Evolutionary conservation across 2,329 filamentous ascomycete species (phyloP).

Genomic region (Colletotrichum noveboracense): DNA sequence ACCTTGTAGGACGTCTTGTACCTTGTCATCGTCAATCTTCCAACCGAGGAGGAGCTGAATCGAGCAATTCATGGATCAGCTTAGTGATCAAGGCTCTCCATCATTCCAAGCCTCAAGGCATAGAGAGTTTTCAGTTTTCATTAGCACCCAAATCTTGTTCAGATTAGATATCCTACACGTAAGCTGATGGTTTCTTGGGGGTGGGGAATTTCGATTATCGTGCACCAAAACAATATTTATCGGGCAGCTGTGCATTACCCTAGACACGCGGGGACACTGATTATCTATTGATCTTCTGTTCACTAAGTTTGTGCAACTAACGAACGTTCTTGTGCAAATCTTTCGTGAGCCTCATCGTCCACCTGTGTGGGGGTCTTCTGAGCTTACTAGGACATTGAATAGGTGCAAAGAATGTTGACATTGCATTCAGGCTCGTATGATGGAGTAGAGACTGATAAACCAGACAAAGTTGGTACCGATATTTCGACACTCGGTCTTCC

Average conservation of each 20-base stretch:
- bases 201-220: no score
- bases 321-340: no score
- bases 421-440: rapidly evolving
- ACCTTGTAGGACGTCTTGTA: not conserved
- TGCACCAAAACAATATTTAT: no score
- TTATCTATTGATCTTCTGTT: no score
- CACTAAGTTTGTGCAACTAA: no score
- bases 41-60: not conserved
- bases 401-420: not conserved
- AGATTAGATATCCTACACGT: not conserved
- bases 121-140: not conserved
- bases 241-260: no score
- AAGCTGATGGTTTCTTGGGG: not conserved
- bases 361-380: no score
- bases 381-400: no score
- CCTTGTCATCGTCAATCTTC: not conserved
- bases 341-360: no score
- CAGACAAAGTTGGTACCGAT: no score
- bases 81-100: not conserved
- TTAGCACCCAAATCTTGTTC: not conserved
- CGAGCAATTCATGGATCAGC: not conserved
- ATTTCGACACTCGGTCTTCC: no score
- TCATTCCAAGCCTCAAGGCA: not conserved
- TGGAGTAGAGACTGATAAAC: not conserved
- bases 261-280: no score